Conservation (phyloP, 768 basidiomycete species). For the Naganishia friedmannii region DNA sequence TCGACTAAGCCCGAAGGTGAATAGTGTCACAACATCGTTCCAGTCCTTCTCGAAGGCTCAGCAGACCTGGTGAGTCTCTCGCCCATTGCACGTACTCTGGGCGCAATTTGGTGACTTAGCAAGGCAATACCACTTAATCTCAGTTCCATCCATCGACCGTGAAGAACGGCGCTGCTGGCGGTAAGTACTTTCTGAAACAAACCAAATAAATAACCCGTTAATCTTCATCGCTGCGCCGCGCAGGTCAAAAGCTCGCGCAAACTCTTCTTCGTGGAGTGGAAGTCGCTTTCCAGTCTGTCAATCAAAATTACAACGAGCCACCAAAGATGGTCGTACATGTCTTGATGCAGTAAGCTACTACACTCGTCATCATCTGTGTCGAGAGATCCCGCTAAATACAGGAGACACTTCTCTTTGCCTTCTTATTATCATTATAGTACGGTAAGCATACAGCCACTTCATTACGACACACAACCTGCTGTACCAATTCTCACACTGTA, state of each 20-base stretch:
- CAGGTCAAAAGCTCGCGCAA: background rate
- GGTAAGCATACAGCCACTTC: background rate
- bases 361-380: background rate
- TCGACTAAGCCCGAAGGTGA: background rate
- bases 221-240: no score
- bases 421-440: background rate
- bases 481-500: background rate
- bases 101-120: background rate
- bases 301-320: background rate
- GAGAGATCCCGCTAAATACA: background rate
- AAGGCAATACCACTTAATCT: no score
- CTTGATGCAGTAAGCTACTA: constrained; percentile 1
- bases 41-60: constrained; percentile 10
- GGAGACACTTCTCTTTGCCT: background rate
- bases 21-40: background rate
- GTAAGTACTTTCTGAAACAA: background rate
- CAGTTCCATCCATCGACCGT: constrained; percentile 5
- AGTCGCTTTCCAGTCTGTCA: background rate
- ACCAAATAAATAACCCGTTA: background rate
- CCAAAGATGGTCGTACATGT: constrained; percentile 1
- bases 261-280: constrained; percentile 2
- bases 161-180: background rate
- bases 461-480: background rate
- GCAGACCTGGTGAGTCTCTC: constrained; percentile 12
- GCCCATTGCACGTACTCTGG: no score